Evolutionary conservation across 2,329 filamentous ascomycete genomes (phyloP), one percentile per base, ranked within the genome.

Genomic region (Pseudopyricularia cyperi): DNA sequence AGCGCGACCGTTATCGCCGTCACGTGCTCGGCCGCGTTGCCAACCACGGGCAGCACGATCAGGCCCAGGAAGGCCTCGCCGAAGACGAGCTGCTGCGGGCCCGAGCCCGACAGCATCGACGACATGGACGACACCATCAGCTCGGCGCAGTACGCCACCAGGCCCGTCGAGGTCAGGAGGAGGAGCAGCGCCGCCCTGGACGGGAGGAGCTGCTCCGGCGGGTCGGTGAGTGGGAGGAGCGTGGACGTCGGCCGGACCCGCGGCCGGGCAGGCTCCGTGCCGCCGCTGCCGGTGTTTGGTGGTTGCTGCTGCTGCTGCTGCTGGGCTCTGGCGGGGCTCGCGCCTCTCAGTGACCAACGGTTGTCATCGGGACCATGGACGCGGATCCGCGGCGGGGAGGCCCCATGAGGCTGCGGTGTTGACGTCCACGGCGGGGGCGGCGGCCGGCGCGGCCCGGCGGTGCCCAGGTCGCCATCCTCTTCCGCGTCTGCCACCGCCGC

Each of bases 1-100:
- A 80, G 76, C 0, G 83, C 83, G 7, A 86, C 83, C 6, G 78
- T 82, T 22, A 87, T 76, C 4, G 83, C 82, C 3, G 83, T 87
- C 12, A 85, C 80, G 63, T 87, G 83, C 65, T 87, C 83, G 1
- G 83, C 83, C 0, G 83, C 83, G 57, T 87, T 87, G 51, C 83
- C 83, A 14, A 87, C 82, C 53, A 87, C 84, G 8, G 83, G 83
- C 2, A 87, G 70, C 55, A 87, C 78, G 57, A 87, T 86, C 14
- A 87, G 71, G 56, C 83, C 83, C 51, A 87, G 82, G 55, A 87
- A 87, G 6, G 77, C 76, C 62, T 86, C 80, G 53, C 77, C 75
- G 7, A 87, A 65, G 37, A 42, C n/a, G n/a, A n/a, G 28, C 4
- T 30, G 4, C 3, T 28, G 46, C 2, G 35, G 49, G 17, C 34